Evolutionary conservation across 2,329 filamentous ascomycete species (phyloP).

Genomic region (Thermothelomyces thermophilus): DNA sequence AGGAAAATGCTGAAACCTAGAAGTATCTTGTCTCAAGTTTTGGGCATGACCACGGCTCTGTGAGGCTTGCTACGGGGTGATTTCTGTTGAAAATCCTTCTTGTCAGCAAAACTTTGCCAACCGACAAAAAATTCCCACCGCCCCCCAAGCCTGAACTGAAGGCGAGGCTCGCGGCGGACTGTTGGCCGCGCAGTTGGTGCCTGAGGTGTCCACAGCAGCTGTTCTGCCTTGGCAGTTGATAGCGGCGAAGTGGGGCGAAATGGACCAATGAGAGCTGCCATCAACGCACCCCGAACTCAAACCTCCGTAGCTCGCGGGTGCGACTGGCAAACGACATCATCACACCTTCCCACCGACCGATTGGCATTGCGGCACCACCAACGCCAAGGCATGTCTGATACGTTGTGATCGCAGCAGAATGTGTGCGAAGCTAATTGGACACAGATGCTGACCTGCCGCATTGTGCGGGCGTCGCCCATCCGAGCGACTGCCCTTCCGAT

Average conservation of each 20-base stretch:
- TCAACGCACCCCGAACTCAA: constrained; percentile 4
- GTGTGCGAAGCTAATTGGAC: neutral
- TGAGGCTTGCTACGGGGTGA: constrained; percentile 40
- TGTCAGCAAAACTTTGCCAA: constrained; percentile 45
- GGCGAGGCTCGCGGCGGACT: constrained; percentile 18
- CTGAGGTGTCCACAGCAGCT: constrained; percentile 15
- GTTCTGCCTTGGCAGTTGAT: constrained; percentile 1
- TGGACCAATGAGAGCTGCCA: constrained; percentile 16
- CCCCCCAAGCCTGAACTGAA: constrained; percentile 22
- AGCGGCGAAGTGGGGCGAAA: neutral
- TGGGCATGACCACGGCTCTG: constrained; percentile 49
- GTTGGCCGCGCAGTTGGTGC: constrained; percentile 11
- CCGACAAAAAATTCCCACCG: constrained; percentile 32
- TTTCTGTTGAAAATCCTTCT: constrained; percentile 37
- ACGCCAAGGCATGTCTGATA: constrained; percentile 28
- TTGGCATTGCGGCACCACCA: constrained; percentile 31
- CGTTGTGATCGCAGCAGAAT: constrained; percentile 5
- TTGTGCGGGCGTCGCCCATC: constrained; percentile 45
- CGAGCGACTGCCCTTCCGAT: constrained; percentile 39
- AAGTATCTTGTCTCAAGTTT: constrained; percentile 41
- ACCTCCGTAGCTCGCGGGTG: constrained; percentile 12
- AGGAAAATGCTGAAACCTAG: constrained; percentile 42
- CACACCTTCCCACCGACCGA: constrained; percentile 19
- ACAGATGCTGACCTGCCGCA: constrained; percentile 57
- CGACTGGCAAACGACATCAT: constrained; percentile 25